phyloP scores from a whole-genome alignment of 495 filamentous ascomycete species.

The Aspergillus coremiiformis region DNA sequence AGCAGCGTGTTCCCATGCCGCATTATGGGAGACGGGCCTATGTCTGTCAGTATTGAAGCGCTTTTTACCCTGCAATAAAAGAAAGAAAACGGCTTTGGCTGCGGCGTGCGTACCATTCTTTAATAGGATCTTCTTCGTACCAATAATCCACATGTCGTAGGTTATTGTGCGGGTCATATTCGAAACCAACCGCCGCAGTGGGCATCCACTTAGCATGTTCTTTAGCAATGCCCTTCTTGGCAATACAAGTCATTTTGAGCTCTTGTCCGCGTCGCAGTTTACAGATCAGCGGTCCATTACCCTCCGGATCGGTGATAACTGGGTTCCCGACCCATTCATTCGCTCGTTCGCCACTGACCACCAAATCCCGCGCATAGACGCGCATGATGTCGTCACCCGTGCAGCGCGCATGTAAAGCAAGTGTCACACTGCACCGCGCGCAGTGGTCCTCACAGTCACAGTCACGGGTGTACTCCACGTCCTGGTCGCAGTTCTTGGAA shows the following conservation, averaged over 20 bases:
- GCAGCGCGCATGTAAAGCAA: conserved; percentile 77
- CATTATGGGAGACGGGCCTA: conserved; percentile 82
- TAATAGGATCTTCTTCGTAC: conserved; percentile 77
- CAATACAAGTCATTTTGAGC: conserved; percentile 79
- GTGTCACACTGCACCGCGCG: conserved; percentile 76
- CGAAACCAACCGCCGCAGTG: conserved; percentile 84
- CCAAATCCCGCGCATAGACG: conserved; percentile 81
- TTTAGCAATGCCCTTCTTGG: conserved; percentile 97
- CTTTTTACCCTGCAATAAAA: neutral
- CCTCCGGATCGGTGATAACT: conserved; percentile 73
- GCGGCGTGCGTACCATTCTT: conserved; percentile 90
- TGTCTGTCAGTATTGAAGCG: neutral
- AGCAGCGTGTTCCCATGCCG: conserved; percentile 71
- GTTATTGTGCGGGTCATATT: conserved; percentile 97
- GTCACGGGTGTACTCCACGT: conserved; percentile 83
- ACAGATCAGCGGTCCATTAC: conserved; percentile 72
- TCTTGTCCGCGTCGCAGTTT: conserved; percentile 86
- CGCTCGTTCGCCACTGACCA: conserved; percentile 51
- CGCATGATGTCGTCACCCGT: conserved; percentile 75
- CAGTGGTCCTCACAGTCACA: conserved; percentile 95
- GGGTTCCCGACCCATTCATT: conserved; percentile 78
- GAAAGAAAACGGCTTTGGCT: too few species aligned
- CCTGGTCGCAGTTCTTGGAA: conserved; percentile 71
- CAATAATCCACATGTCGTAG: conserved; percentile 82
- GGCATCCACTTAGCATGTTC: conserved; percentile 98